These are phyloP conservation scores for Fraxinus pennsylvanica DNA, from an alignment of 257 asterid genomes.

Conservation along the genomic window DNA sequence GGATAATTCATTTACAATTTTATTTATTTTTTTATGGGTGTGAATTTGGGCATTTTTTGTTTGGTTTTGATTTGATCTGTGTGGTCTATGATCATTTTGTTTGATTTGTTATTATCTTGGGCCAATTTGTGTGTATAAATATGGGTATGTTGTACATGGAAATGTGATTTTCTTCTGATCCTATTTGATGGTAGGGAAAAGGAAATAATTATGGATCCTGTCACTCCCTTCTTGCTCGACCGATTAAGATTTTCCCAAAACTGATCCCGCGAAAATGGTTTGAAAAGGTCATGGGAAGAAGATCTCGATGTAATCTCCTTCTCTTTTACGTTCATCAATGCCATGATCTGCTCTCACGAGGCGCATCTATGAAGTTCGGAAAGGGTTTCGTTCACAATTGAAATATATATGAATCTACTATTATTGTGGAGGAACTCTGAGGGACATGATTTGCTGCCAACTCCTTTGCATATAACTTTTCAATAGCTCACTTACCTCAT, in stretches of 20 bases:
- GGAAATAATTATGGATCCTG: not conserved
- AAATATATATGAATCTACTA: too few relatives aligned
- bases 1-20: not conserved
- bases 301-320: not conserved
- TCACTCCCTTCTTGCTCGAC: not conserved
- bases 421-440: too few relatives aligned
- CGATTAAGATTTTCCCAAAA: not conserved
- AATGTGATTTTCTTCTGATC: not conserved
- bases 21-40: not conserved
- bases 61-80: not conserved
- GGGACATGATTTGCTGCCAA: too few relatives aligned
- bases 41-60: not conserved
- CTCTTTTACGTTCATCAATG: not conserved
- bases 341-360: not conserved
- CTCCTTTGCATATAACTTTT: too few relatives aligned
- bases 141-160: not conserved
- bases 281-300: not conserved
- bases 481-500: too few relatives aligned
- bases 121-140: not conserved
- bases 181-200: not conserved
- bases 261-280: not conserved
- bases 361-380: not conserved
- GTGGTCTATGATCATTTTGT: not conserved
- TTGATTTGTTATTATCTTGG: not conserved
- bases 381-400: too few relatives aligned